A percentile compares a stretch with the other conserved stretches of the same genome.
Conservation (phyloP, 345 rosid species). For the Brassica rapa region DNA sequence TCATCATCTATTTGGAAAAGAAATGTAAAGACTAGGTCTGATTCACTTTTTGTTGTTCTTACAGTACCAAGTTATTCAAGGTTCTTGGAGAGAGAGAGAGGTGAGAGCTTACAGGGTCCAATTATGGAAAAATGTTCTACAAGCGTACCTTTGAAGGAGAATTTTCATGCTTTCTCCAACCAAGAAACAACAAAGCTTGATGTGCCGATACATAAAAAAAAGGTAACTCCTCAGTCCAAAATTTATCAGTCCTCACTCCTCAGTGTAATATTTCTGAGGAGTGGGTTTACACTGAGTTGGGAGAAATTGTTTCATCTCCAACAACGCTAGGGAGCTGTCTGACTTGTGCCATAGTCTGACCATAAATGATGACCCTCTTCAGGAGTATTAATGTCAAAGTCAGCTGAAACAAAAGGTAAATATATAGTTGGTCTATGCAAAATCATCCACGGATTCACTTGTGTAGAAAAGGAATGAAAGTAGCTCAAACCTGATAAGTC, state of each 20-base stretch:
- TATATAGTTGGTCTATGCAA: slow-evolving; percentile 11
- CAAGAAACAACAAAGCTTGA: slow-evolving; percentile 24
- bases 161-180: slow-evolving; percentile 23
- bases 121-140: not conserved
- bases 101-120: slow-evolving; percentile 11
- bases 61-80: not conserved
- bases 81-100: slow-evolving; percentile 1
- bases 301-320: slow-evolving; percentile 11
- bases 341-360: slow-evolving; percentile 21
- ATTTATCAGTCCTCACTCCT: slow-evolving; percentile 7
- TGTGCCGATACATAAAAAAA: slow-evolving; percentile 3
- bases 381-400: not conserved
- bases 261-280: slow-evolving; percentile 30
- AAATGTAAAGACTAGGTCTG: not conserved
- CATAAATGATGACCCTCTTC: slow-evolving; percentile 27
- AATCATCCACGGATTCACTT: not conserved
- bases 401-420: slow-evolving; percentile 23
- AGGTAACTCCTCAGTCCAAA: slow-evolving; percentile 18
- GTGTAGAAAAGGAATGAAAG: slow-evolving; percentile 6
- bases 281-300: slow-evolving; percentile 10
- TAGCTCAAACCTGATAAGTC: slow-evolving; percentile 46
- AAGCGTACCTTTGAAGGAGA: slow-evolving; percentile 10
- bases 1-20: slow-evolving; percentile 4
- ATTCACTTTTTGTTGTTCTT: not conserved
- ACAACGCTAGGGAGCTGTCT: not conserved